A percentile compares a stretch with the other conserved stretches of the same genome.
phyloP scores from a whole-genome alignment of 2,329 filamentous ascomycete genomes.

The Fusarium brevicatenulatum region DNA sequence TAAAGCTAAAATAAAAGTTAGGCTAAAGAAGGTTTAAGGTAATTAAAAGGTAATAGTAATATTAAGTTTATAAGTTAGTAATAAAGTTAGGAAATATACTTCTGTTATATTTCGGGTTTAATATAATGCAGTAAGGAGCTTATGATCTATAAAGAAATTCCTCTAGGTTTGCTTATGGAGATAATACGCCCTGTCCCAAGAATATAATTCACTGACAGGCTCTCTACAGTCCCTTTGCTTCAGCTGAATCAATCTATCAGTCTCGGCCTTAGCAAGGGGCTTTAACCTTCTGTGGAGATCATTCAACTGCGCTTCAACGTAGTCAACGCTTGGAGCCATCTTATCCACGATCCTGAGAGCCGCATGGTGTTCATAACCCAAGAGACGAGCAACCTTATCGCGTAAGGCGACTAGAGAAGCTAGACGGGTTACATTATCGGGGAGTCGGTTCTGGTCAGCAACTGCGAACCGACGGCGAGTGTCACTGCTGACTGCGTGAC shows the following conservation, averaged over 20 bases:
- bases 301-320: not conserved
- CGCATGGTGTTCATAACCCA: not conserved
- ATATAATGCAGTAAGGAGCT: not conserved
- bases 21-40: too few relatives aligned
- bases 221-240: accelerated
- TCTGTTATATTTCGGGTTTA: too few relatives aligned
- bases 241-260: not conserved
- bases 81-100: too few relatives aligned
- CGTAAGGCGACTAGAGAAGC: not conserved
- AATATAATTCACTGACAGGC: accelerated
- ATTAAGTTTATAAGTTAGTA: too few relatives aligned
- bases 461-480: not conserved
- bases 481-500: not conserved
- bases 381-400: not conserved
- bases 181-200: not conserved
- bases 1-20: too few relatives aligned
- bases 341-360: not conserved
- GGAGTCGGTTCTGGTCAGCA: not conserved
- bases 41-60: too few relatives aligned
- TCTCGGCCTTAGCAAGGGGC: not conserved
- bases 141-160: not conserved
- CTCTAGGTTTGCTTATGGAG: not conserved
- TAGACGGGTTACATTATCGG: not conserved
- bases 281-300: not conserved
- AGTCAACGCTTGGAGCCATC: not conserved